A percentile compares a stretch with the other conserved stretches of the same genome.
Evolutionary conservation across 441 rosid species (phyloP).

Genomic region (Arabidopsis hybrid): DNA sequence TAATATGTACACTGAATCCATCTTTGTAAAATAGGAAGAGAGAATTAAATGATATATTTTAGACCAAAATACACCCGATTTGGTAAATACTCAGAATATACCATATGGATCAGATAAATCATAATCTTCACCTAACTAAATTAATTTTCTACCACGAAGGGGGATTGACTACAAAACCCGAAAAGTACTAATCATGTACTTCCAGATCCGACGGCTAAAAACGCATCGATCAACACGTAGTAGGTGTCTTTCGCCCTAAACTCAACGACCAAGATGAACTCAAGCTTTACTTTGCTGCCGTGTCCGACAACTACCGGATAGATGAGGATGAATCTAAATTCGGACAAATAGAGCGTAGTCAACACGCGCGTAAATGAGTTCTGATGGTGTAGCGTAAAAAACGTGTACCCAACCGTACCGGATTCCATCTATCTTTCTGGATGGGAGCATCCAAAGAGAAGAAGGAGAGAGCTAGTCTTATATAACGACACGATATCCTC

Average conservation of each 20-base stretch:
- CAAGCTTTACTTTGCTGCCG: conserved; percentile 10
- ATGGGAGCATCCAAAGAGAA: conserved; percentile 26
- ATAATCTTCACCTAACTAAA: conserved; percentile 2
- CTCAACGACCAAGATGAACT: conserved; percentile 15
- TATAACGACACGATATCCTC: conserved; percentile 45
- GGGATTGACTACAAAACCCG: conserved; percentile 17
- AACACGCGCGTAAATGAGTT: conserved; percentile 27
- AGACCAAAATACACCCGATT: conserved; percentile 1
- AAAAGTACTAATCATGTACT: conserved; percentile 7
- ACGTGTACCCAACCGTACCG: conserved; percentile 18
- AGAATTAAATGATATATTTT: conserved; percentile 1
- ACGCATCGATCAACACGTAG: conserved; percentile 1
- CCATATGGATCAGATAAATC: neutral
- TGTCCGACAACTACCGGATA: conserved; percentile 27
- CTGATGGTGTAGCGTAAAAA: conserved; percentile 30
- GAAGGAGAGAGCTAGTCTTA: conserved; percentile 33
- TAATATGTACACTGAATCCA: neutral
- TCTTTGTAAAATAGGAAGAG: neutral
- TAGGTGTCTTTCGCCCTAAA: conserved; percentile 23
- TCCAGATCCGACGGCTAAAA: conserved; percentile 30
- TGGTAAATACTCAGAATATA: conserved; percentile 28
- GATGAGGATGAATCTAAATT: conserved; percentile 16
- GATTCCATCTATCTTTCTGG: conserved; percentile 27
- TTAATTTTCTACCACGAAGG: conserved; percentile 5
- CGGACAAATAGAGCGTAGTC: conserved; percentile 22